Percentiles rank a stretch among this genome's conserved stretches.
phyloP scores from a whole-genome alignment of 768 basidiomycete species.

The Inosperma sp. region DNA sequence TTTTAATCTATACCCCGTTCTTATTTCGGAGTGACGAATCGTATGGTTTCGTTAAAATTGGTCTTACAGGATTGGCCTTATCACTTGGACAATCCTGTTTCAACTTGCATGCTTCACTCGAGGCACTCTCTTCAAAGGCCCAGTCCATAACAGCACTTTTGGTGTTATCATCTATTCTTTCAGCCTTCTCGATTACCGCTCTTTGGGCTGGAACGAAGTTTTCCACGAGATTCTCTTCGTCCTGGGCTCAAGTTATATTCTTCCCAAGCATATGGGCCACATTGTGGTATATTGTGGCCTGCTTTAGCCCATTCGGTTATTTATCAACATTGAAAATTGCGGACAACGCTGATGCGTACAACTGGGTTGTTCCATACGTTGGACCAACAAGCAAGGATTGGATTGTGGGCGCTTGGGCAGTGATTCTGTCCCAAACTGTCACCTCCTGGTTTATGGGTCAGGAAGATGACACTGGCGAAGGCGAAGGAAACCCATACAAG shows the following conservation, averaged over 20 bases:
- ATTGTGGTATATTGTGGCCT: slow-evolving; percentile 51
- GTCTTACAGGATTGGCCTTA: slow-evolving; percentile 35
- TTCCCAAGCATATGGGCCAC: slow-evolving; percentile 72
- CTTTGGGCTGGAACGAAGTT: slow-evolving; percentile 38
- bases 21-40: slow-evolving; percentile 26
- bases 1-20: slow-evolving; percentile 36
- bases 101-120: slow-evolving; percentile 39
- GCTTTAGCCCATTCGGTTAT: slow-evolving; percentile 62
- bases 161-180: slow-evolving; percentile 39
- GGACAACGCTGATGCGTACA: slow-evolving; percentile 48
- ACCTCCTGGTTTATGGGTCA: slow-evolving; percentile 55
- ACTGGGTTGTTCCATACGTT: slow-evolving; percentile 54
- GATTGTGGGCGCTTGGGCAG: slow-evolving; percentile 73
- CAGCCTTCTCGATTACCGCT: slow-evolving; percentile 37
- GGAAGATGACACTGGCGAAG: slow-evolving; percentile 21
- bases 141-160: slow-evolving; percentile 47
- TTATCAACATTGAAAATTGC: slow-evolving; percentile 69
- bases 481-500: slow-evolving; percentile 9
- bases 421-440: slow-evolving; percentile 50
- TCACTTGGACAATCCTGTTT: slow-evolving; percentile 40
- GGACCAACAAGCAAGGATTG: slow-evolving; percentile 68
- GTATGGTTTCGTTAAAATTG: slow-evolving; percentile 15
- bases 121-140: slow-evolving; percentile 52
- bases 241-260: slow-evolving; percentile 46
- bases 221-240: slow-evolving; percentile 25